Evolutionary conservation across 768 basidiomycete species (phyloP).

Genomic region (Tricholoma matsutake): DNA sequence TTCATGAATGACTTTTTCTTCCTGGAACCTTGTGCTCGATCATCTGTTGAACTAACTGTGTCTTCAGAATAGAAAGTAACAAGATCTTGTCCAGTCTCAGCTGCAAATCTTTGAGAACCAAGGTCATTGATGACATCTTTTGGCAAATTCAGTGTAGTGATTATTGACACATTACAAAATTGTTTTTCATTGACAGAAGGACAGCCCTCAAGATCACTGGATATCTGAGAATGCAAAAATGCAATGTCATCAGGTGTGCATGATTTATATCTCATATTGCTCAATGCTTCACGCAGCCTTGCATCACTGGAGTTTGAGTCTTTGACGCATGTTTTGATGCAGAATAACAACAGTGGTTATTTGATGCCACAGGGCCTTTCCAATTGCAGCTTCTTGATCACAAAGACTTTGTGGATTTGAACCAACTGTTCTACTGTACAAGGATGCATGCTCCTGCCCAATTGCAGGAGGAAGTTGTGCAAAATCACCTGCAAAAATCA

Average conservation of each 20-base stretch:
- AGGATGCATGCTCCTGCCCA: too few relatives aligned
- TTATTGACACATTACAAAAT: too few relatives aligned
- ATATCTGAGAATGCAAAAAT: slow-evolving; percentile 27
- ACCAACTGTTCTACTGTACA: slow-evolving; percentile 20
- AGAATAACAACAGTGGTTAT: too few relatives aligned
- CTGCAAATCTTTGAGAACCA: too few relatives aligned
- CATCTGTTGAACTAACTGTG: too few relatives aligned
- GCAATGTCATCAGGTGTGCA: slow-evolving; percentile 33
- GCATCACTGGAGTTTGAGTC: slow-evolving; percentile 18
- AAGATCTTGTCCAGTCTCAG: too few relatives aligned
- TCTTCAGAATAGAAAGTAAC: too few relatives aligned
- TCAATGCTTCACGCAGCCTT: slow-evolving; percentile 22
- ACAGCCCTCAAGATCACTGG: slow-evolving; percentile 9
- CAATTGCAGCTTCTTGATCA: slow-evolving; percentile 21
- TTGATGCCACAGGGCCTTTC: too few relatives aligned
- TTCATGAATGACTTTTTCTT: not conserved
- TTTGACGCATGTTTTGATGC: slow-evolving; percentile 32
- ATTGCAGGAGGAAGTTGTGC: too few relatives aligned
- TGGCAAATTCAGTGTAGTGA: slow-evolving; percentile 31
- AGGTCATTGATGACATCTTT: slow-evolving; percentile 36
- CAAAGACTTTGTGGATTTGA: not conserved
- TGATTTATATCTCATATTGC: too few relatives aligned
- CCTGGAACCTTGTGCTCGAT: too few relatives aligned
- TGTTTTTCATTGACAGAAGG: slow-evolving; percentile 2
- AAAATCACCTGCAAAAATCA: too few relatives aligned